phyloP scores from a whole-genome alignment of 495 filamentous ascomycete genomes.

The Tetracladium setigerum region DNA sequence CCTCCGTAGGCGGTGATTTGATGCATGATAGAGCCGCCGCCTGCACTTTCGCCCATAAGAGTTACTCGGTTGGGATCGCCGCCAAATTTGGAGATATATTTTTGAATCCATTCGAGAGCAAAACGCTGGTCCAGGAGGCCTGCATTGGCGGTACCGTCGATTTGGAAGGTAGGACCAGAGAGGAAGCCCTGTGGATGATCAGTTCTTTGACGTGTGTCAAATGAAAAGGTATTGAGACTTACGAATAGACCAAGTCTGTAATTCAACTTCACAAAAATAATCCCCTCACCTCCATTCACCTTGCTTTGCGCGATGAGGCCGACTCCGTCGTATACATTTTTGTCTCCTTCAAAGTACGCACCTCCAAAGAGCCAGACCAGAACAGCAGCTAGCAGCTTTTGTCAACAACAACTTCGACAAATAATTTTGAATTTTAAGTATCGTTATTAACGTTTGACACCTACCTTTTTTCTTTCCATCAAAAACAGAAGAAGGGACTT shows the following conservation, averaged over 20 bases:
- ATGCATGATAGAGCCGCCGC: slow-evolving; percentile 57
- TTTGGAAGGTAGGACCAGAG: slow-evolving; percentile 36
- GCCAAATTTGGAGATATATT: slow-evolving; percentile 60
- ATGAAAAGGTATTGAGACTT: not conserved
- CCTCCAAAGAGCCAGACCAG: slow-evolving; percentile 57
- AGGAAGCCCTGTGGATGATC: slow-evolving; percentile 42
- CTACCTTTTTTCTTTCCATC: slow-evolving; percentile 17
- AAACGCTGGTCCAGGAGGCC: slow-evolving; percentile 62
- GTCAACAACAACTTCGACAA: not conserved
- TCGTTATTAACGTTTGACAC: too few relatives aligned
- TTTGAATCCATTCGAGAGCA: slow-evolving; percentile 67
- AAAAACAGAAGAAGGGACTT: slow-evolving; percentile 38
- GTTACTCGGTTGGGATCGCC: slow-evolving; percentile 61
- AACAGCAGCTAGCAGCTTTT: not conserved
- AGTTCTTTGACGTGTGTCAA: not conserved
- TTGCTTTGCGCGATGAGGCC: slow-evolving; percentile 36
- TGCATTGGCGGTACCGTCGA: slow-evolving; percentile 46
- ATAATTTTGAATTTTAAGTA: too few relatives aligned
- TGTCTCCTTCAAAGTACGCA: slow-evolving; percentile 45
- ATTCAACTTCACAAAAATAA: slow-evolving; percentile 56
- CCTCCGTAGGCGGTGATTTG: slow-evolving; percentile 55
- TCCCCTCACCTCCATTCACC: slow-evolving; percentile 31
- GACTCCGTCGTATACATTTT: slow-evolving; percentile 35
- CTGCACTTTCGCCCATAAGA: slow-evolving; percentile 64
- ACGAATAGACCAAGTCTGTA: slow-evolving; percentile 40